These are phyloP conservation scores for Scheffersomyces lignicola DNA, from an alignment of 1,139 yeast genomes.

Conservation along the genomic window DNA sequence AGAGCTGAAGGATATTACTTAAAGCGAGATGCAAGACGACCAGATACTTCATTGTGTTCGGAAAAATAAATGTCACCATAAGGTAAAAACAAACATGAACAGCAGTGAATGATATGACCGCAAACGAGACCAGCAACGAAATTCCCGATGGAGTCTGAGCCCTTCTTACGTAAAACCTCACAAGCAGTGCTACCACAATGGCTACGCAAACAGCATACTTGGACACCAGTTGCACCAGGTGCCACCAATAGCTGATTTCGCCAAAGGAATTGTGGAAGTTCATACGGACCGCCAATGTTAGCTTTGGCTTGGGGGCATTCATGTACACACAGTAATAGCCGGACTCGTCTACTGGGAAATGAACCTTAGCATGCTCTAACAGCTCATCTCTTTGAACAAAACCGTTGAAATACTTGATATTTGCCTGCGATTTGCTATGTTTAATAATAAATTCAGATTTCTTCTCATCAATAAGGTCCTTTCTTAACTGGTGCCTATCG, in stretches of 20 bases:
- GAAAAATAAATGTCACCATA: too few relatives aligned
- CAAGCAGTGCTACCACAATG: too few relatives aligned
- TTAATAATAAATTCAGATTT: background rate
- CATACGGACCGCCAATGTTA: background rate
- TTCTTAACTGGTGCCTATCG: background rate
- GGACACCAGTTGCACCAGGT: background rate
- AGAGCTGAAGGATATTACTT: too few relatives aligned
- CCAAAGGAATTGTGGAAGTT: constrained; percentile 1
- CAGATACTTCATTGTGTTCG: too few relatives aligned
- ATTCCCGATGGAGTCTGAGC: too few relatives aligned
- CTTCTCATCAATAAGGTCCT: background rate
- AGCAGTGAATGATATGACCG: too few relatives aligned
- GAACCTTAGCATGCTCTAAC: background rate
- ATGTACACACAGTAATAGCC: background rate
- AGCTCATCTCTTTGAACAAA: background rate
- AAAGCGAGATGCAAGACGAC: too few relatives aligned
- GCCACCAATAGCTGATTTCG: background rate
- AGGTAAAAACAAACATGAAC: too few relatives aligned
- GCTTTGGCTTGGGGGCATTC: background rate
- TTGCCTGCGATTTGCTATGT: too few relatives aligned
- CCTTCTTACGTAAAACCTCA: too few relatives aligned
- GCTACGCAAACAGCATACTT: too few relatives aligned
- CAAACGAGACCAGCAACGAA: too few relatives aligned
- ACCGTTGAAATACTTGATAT: background rate
- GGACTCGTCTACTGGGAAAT: background rate